Evolutionary conservation across 1,284 basidiomycete genomes (phyloP).

Genomic region (Malassezia yamatoensis): DNA sequence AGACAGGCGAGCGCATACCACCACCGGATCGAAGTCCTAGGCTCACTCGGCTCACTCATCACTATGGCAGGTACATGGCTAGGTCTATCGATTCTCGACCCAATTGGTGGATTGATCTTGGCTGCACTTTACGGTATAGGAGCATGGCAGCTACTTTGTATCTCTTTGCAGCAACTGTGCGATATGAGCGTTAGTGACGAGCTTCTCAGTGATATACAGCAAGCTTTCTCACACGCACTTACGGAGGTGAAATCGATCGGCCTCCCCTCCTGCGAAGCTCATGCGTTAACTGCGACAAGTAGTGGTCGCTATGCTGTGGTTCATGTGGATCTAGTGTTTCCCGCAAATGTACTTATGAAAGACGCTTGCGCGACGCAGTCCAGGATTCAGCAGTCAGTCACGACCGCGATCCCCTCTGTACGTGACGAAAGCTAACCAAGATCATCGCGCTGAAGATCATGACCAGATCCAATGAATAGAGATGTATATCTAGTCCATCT

Average conservation of each 20-base stretch:
- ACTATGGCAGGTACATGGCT: slow-evolving; percentile 63
- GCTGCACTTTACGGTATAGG: slow-evolving; percentile 79
- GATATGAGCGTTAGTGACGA: slow-evolving; percentile 66
- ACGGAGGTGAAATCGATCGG: background rate
- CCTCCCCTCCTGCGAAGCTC: background rate
- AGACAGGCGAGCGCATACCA: slow-evolving; percentile 51
- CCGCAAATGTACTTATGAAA: background rate
- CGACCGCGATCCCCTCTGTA: background rate
- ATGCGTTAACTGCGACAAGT: background rate
- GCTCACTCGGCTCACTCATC: slow-evolving; percentile 35
- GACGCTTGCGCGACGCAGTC: background rate
- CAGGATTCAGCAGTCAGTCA: background rate
- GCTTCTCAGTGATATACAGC: slow-evolving; percentile 55
- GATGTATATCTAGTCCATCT: background rate
- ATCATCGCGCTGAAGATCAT: slow-evolving; percentile 5
- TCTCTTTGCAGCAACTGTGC: slow-evolving; percentile 70
- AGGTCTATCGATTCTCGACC: slow-evolving; percentile 74
- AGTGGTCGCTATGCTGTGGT: slow-evolving; percentile 3
- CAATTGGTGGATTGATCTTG: slow-evolving; percentile 82
- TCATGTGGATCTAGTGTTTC: slow-evolving; percentile 5
- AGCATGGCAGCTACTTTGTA: slow-evolving; percentile 62
- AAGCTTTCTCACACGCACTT: slow-evolving; percentile 49
- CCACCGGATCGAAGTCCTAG: slow-evolving; percentile 71
- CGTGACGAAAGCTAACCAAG: slow-evolving; percentile 3
- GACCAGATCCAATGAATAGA: background rate